Evolutionary conservation across 345 rosid genomes (phyloP).

Genomic region (Rhodamnia rubescens): DNA sequence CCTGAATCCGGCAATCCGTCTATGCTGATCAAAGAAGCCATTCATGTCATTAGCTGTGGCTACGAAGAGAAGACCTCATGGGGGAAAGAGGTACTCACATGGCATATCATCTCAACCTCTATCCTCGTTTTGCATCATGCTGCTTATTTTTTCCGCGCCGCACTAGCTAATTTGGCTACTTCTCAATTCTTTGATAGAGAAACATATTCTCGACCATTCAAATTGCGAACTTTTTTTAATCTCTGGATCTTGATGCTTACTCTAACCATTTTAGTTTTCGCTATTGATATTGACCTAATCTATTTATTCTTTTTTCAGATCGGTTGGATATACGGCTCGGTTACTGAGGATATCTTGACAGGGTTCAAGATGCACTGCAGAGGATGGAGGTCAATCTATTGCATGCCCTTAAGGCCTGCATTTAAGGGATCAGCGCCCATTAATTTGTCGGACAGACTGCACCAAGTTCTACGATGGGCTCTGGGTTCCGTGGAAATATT

Average conservation of each 20-base stretch:
- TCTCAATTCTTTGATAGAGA: not conserved
- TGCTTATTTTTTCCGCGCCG: not conserved
- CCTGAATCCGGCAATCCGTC: conserved; percentile 82
- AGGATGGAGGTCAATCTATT: conserved; percentile 95
- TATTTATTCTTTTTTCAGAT: conserved; percentile 33
- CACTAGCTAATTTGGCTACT: not conserved
- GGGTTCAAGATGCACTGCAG: conserved; percentile 99
- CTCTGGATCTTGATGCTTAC: not conserved
- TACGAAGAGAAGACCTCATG: conserved; percentile 94
- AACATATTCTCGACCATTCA: not conserved
- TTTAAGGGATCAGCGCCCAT: conserved; percentile 99
- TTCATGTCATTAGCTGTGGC: conserved; percentile 91
- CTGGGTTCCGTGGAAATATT: conserved; percentile 95
- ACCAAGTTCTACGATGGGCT: conserved; percentile 97
- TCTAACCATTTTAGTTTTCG: not conserved
- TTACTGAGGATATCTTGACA: conserved; percentile 89
- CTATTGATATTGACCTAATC: not conserved
- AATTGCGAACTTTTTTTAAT: not conserved
- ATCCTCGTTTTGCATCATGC: not conserved
- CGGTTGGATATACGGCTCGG: conserved; percentile 97
- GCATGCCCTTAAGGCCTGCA: conserved; percentile 96
- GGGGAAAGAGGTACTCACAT: conserved; percentile 80
- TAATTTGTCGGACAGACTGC: conserved; percentile 87
- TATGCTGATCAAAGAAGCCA: conserved; percentile 87
- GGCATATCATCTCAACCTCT: not conserved